These are phyloP conservation scores for Dryadomyces quercivorus DNA, from an alignment of 2,329 filamentous ascomycete species.

Conservation along the genomic window DNA sequence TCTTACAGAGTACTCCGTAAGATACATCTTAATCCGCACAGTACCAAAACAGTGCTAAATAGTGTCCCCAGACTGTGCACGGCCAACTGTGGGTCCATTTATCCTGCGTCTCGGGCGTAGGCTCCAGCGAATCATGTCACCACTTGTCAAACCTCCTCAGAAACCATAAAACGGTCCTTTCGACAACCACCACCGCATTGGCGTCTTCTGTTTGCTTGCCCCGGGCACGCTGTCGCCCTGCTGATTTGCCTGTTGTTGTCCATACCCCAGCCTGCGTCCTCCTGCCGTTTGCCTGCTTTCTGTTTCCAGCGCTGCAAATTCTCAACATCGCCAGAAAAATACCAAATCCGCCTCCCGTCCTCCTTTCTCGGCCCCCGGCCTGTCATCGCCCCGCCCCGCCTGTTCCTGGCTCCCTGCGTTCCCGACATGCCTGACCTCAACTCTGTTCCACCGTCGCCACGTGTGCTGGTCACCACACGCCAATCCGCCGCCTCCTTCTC, in stretches of 20 bases:
- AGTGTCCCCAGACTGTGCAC: no score
- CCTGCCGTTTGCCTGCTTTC: not conserved
- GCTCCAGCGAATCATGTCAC: not conserved
- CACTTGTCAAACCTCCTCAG: not conserved
- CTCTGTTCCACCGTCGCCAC: constrained; percentile 39
- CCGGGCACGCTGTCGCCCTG: not conserved
- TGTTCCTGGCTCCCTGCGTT: not conserved
- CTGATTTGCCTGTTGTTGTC: not conserved
- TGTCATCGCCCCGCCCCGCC: not conserved
- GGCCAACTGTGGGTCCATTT: no score
- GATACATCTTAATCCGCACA: no score
- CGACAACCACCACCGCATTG: not conserved
- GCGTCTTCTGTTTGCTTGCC: not conserved
- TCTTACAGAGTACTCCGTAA: no score
- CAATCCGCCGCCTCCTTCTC: constrained; percentile 16
- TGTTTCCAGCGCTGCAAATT: not conserved
- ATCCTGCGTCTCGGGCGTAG: no score
- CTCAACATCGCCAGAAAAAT: not conserved
- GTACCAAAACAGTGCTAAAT: no score
- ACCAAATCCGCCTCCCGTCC: not conserved
- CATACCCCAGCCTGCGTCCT: not conserved
- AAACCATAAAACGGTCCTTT: not conserved
- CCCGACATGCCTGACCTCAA: constrained; percentile 41
- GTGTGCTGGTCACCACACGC: constrained; percentile 27
- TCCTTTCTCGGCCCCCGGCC: not conserved